A percentile compares a stretch with the other conserved stretches of the same genome.
Evolutionary conservation across 805 yeast genomes (phyloP).

Genomic region (Myxozyma mucilagina): DNA sequence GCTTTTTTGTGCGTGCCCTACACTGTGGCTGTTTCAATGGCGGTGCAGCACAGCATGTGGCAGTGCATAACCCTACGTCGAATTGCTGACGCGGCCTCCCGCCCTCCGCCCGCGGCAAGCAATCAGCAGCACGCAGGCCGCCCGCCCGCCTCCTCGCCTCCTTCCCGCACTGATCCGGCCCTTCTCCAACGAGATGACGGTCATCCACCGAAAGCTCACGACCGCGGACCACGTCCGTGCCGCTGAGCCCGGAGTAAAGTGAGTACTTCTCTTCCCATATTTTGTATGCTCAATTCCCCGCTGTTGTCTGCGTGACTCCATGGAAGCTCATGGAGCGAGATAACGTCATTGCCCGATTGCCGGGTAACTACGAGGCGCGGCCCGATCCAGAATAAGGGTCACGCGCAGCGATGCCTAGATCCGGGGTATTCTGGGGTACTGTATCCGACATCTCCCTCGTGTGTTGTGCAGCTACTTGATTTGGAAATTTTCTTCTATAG

Average conservation of each 20-base stretch:
- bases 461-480: background rate
- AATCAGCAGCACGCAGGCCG: background rate
- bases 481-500: background rate
- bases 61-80: slow-evolving; percentile 1
- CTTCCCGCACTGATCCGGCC: background rate
- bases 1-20: slow-evolving; percentile 4
- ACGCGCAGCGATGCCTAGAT: background rate
- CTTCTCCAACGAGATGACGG: slow-evolving; percentile 38
- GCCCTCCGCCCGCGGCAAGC: background rate
- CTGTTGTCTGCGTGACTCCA: background rate
- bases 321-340: too few relatives aligned
- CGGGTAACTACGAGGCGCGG: too few relatives aligned
- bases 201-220: slow-evolving; percentile 43
- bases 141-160: background rate
- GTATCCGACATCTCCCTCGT: background rate
- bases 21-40: background rate
- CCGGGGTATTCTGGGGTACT: background rate
- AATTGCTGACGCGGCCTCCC: background rate
- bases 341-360: too few relatives aligned
- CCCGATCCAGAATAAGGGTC: background rate
- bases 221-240: slow-evolving; percentile 38
- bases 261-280: slow-evolving; percentile 25
- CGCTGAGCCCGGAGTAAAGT: slow-evolving; percentile 44
- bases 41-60: background rate
- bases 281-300: background rate